Evolutionary conservation across 2,329 filamentous ascomycete genomes (phyloP).

Genomic region (Ceratocystiopsis sp.): DNA sequence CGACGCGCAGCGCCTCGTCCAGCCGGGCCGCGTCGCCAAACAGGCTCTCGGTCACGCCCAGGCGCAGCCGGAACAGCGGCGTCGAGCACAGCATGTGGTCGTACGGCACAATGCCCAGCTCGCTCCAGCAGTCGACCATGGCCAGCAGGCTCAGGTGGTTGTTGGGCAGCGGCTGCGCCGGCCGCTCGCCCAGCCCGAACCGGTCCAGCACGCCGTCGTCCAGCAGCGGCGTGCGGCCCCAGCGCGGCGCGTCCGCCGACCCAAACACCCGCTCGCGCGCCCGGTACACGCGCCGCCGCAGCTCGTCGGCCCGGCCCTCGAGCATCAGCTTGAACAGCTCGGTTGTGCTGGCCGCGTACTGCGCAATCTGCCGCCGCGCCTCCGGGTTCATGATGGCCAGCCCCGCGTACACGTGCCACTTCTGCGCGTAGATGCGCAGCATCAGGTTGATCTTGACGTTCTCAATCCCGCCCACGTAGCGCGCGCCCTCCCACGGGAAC

Average conservation of each 20-base stretch:
- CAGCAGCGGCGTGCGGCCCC: slow-evolving; percentile 50
- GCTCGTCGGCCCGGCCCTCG: slow-evolving; percentile 58
- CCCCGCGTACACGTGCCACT: slow-evolving; percentile 98
- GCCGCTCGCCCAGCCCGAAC: slow-evolving; percentile 63
- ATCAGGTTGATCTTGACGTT: slow-evolving; percentile 99
- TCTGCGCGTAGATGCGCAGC: slow-evolving; percentile 91
- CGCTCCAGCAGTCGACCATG: slow-evolving; percentile 98
- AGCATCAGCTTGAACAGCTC: slow-evolving; percentile 97
- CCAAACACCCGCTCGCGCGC: slow-evolving; percentile 57
- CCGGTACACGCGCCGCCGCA: slow-evolving; percentile 50
- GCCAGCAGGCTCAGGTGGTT: slow-evolving; percentile 87
- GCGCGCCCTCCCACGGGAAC: slow-evolving; percentile 93
- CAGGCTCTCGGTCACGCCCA: slow-evolving; percentile 92
- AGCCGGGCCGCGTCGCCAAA: slow-evolving; percentile 71
- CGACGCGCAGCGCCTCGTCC: slow-evolving; percentile 70
- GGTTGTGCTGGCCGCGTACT: slow-evolving; percentile 85
- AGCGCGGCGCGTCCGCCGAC: slow-evolving; percentile 45
- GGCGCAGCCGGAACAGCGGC: slow-evolving; percentile 87
- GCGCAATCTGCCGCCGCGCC: slow-evolving; percentile 78
- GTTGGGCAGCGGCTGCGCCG: slow-evolving; percentile 44
- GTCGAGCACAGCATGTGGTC: slow-evolving; percentile 99
- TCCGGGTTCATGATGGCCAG: slow-evolving; percentile 93
- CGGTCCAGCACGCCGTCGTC: slow-evolving; percentile 74
- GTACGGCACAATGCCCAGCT: slow-evolving; percentile 83
- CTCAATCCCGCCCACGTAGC: slow-evolving; percentile 92